These are phyloP conservation scores for Acacia pycnantha DNA, from an alignment of 331 rosid species.

Conservation along the genomic window DNA sequence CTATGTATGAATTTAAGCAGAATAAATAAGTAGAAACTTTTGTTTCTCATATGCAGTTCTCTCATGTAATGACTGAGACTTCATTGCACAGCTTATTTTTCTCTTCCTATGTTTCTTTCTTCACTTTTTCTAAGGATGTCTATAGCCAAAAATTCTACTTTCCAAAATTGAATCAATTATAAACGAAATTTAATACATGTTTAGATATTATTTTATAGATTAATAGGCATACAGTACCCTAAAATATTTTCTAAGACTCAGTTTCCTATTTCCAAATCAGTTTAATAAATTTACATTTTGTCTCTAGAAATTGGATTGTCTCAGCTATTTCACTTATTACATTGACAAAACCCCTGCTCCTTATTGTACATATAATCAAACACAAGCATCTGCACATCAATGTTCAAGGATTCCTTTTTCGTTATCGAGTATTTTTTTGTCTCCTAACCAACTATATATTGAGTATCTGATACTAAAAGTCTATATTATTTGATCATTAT, in stretches of 20 bases:
- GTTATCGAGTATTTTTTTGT: too few species aligned
- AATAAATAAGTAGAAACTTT: neutral
- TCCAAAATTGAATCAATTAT: neutral
- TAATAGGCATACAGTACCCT: too few species aligned
- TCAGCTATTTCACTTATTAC: neutral
- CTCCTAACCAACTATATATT: too few species aligned
- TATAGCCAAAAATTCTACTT: neutral
- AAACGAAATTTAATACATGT: neutral
- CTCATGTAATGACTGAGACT: too few species aligned
- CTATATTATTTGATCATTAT: too few species aligned
- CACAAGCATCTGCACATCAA: too few species aligned
- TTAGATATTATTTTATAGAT: neutral
- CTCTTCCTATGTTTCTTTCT: neutral
- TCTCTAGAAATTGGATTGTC: neutral
- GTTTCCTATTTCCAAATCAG: too few species aligned
- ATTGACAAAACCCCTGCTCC: neutral
- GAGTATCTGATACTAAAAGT: too few species aligned
- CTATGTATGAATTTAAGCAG: neutral
- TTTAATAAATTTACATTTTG: neutral
- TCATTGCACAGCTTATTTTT: neutral
- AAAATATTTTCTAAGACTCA: too few species aligned
- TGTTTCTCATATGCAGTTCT: neutral
- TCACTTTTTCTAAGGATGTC: neutral
- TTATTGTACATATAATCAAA: too few species aligned
- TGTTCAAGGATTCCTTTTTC: too few species aligned